A percentile compares a stretch with the other conserved stretches of the same genome.
phyloP scores from a whole-genome alignment of 257 asterid genomes.

The Capsicum chinense region DNA sequence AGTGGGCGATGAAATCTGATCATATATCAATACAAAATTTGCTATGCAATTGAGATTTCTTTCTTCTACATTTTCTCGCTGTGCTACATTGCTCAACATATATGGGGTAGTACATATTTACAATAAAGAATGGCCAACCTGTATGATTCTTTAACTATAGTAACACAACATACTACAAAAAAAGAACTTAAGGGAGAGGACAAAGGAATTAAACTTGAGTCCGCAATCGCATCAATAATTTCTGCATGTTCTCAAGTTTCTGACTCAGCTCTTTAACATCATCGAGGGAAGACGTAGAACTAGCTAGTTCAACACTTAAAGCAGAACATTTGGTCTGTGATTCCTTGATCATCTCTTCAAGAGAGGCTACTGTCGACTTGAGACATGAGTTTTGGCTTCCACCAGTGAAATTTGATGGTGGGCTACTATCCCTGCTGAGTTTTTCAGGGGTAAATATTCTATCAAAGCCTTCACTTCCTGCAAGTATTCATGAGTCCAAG shows the following conservation, averaged over 20 bases:
- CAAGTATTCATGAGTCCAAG: slow-evolving; percentile 28
- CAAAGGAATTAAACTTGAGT: slow-evolving; percentile 45
- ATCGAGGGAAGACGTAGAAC: slow-evolving; percentile 53
- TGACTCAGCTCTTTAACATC: slow-evolving; percentile 62
- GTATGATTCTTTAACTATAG: slow-evolving; percentile 6
- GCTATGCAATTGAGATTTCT: background rate
- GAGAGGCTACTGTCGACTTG: slow-evolving; percentile 73
- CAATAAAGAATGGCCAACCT: slow-evolving; percentile 44
- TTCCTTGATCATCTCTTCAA: slow-evolving; percentile 67
- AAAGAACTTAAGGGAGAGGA: slow-evolving; percentile 2
- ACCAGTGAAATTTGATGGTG: slow-evolving; percentile 41
- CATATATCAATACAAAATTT: slow-evolving; percentile 24
- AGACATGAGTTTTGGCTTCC: slow-evolving; percentile 40
- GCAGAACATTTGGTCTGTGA: slow-evolving; percentile 70
- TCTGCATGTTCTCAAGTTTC: slow-evolving; percentile 85
- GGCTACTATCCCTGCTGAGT: slow-evolving; percentile 55
- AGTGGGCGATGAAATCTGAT: background rate
- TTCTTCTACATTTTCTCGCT: slow-evolving; percentile 32
- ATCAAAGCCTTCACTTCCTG: slow-evolving; percentile 79
- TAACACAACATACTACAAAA: background rate
- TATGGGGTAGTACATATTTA: slow-evolving; percentile 15
- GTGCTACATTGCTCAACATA: slow-evolving; percentile 30
- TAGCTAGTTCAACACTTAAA: slow-evolving; percentile 55
- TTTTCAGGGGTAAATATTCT: slow-evolving; percentile 69
- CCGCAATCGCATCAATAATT: slow-evolving; percentile 61